Evolutionary conservation across 1,139 yeast species (phyloP).

Genomic region (Hemisphaericaspora xylofermentans): DNA sequence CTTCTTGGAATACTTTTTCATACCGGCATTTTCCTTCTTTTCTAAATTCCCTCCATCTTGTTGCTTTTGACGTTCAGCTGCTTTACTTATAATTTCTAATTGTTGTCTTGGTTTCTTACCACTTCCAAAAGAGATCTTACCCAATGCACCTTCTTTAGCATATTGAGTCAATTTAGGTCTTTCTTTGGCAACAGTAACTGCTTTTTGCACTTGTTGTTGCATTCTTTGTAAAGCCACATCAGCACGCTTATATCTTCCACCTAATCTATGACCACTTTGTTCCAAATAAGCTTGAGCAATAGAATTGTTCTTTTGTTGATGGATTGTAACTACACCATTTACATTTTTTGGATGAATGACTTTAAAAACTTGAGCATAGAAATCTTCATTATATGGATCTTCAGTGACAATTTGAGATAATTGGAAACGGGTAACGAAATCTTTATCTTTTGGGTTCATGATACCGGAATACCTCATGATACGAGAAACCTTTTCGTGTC

Average conservation of each 20-base stretch:
- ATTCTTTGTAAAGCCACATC: conserved; percentile 94
- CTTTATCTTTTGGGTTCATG: conserved; percentile 96
- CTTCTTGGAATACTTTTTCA: conserved; percentile 38
- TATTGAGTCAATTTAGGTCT: conserved; percentile 73
- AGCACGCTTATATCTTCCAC: conserved; percentile 86
- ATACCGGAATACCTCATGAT: conserved; percentile 85
- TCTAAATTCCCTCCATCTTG: conserved; percentile 26
- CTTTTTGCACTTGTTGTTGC: conserved; percentile 98
- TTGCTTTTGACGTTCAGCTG: conserved; percentile 47
- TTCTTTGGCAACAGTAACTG: conserved; percentile 92
- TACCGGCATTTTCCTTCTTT: conserved; percentile 13
- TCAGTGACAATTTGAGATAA: conserved; percentile 94
- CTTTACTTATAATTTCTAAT: conserved; percentile 64
- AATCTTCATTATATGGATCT: conserved; percentile 96
- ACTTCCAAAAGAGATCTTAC: conserved; percentile 77
- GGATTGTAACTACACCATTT: conserved; percentile 37
- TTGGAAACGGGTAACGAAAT: conserved; percentile 90
- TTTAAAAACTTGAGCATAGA: conserved; percentile 90
- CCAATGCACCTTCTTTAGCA: conserved; percentile 86
- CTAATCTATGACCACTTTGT: conserved; percentile 87
- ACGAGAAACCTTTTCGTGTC: conserved; percentile 78
- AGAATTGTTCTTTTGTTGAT: conserved; percentile 53
- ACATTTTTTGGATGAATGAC: conserved; percentile 67
- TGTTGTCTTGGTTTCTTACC: conserved; percentile 91
- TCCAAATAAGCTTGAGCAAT: conserved; percentile 95